Percentiles rank a stretch among this genome's conserved stretches.
Evolutionary conservation across 148 eudicot species (phyloP).

Genomic region (Simmondsia chinensis): DNA sequence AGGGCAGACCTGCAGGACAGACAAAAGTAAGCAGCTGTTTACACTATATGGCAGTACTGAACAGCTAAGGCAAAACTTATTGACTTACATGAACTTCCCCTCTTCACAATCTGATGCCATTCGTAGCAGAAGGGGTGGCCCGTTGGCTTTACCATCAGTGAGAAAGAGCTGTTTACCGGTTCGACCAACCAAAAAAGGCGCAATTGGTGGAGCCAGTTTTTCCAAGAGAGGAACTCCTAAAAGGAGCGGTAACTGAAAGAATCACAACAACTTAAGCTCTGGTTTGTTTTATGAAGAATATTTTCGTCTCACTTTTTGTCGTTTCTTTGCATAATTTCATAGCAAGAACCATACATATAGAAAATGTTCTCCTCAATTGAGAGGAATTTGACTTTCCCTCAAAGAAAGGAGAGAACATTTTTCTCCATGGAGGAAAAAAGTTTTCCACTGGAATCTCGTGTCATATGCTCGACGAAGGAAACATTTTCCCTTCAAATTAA

Average conservation of each 20-base stretch:
- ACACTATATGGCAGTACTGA: too few relatives aligned
- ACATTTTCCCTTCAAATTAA: too few relatives aligned
- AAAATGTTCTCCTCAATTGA: too few relatives aligned
- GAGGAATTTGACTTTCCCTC: too few relatives aligned
- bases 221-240: conserved; percentile 80
- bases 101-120: conserved; percentile 91
- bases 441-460: too few relatives aligned
- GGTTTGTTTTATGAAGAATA: conserved; percentile 1
- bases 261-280: conserved; percentile 15
- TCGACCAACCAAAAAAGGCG: conserved; percentile 72
- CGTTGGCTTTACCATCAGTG: conserved; percentile 78
- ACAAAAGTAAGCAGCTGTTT: conserved; percentile 7
- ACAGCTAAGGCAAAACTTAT: conserved; percentile 1
- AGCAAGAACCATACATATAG: too few relatives aligned
- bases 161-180: conserved; percentile 95
- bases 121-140: conserved; percentile 80
- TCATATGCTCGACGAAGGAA: too few relatives aligned
- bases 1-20: conserved; percentile 77
- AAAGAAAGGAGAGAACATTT: too few relatives aligned
- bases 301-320: too few relatives aligned
- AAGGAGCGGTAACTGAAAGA: conserved; percentile 77
- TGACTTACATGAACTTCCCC: conserved; percentile 70
- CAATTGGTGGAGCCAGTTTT: conserved; percentile 80
- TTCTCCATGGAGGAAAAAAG: too few relatives aligned
- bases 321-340: too few relatives aligned